Percentiles rank a stretch among this genome's conserved stretches.
Conservation (phyloP, 768 basidiomycete species). For the Tricholoma saponaceum region DNA sequence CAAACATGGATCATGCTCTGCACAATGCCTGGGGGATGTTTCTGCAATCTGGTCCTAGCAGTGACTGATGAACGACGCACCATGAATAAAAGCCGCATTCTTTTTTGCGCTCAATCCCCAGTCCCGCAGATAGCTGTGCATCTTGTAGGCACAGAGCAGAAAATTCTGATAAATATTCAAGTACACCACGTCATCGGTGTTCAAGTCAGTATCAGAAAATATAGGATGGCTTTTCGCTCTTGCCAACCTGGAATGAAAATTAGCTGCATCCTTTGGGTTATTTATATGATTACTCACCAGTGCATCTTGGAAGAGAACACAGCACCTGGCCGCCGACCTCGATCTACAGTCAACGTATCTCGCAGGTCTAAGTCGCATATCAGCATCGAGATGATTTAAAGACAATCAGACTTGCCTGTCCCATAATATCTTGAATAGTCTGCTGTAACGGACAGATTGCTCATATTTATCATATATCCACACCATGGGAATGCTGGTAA, state of each 20-base stretch:
- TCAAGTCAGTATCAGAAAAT: slow-evolving; percentile 72
- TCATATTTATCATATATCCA: slow-evolving; percentile 76
- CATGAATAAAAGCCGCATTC: slow-evolving; percentile 47
- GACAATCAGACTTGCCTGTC: slow-evolving; percentile 40
- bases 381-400: not conserved
- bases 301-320: slow-evolving; percentile 72
- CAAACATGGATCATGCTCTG: slow-evolving; percentile 56
- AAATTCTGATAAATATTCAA: slow-evolving; percentile 88
- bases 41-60: not conserved
- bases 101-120: slow-evolving; percentile 47
- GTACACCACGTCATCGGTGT: slow-evolving; percentile 56
- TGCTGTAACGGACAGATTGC: slow-evolving; percentile 68
- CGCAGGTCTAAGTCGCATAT: slow-evolving; percentile 34
- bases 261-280: not conserved
- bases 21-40: slow-evolving; percentile 48
- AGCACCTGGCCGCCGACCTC: slow-evolving; percentile 58
- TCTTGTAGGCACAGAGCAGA: slow-evolving; percentile 78
- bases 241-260: slow-evolving; percentile 44
- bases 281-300: slow-evolving; percentile 40
- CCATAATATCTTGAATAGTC: slow-evolving; percentile 72
- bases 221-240: slow-evolving; percentile 76
- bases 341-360: slow-evolving; percentile 69
- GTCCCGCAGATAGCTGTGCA: slow-evolving; percentile 73
- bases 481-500: slow-evolving; percentile 88
- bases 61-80: slow-evolving; percentile 31